phyloP scores from a whole-genome alignment of 2,329 filamentous ascomycete genomes.

The Didymella glomerata region DNA sequence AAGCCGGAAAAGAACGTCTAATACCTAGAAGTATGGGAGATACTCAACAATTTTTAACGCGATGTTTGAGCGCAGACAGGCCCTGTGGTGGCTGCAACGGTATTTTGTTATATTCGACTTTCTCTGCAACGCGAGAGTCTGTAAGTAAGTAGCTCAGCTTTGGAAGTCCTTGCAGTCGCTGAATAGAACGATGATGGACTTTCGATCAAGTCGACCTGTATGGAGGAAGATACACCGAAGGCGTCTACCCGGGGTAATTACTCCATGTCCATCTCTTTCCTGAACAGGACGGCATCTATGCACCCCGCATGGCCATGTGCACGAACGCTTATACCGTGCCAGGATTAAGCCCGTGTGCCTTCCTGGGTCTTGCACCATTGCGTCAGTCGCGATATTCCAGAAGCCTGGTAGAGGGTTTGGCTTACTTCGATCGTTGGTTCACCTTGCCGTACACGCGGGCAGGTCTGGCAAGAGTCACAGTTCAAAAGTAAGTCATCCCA shows the following conservation, averaged over 20 bases:
- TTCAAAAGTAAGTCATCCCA: not conserved
- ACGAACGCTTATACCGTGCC: slow-evolving; percentile 5
- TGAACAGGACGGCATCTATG: slow-evolving; percentile 2
- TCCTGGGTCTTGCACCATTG: not conserved
- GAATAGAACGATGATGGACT: not conserved
- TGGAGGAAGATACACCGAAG: slow-evolving; percentile 17
- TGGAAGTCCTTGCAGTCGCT: not conserved
- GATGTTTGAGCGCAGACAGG: no score
- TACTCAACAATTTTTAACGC: no score
- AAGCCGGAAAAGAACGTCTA: no score
- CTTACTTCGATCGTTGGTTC: not conserved
- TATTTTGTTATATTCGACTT: no score
- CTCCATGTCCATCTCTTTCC: slow-evolving; percentile 13
- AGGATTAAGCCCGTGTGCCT: not conserved
- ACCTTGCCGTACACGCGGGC: not conserved
- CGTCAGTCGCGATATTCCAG: not conserved
- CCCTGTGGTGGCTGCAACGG: no score
- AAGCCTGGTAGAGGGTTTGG: not conserved
- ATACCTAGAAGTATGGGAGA: no score
- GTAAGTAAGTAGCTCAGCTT: no score
- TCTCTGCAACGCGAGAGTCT: no score
- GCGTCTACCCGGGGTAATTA: slow-evolving; percentile 1
- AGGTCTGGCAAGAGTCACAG: not conserved
- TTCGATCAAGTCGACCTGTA: not conserved
- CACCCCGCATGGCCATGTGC: slow-evolving; percentile 14